Evolutionary conservation across 345 rosid genomes (phyloP).

Genomic region (Citrus sinensis): DNA sequence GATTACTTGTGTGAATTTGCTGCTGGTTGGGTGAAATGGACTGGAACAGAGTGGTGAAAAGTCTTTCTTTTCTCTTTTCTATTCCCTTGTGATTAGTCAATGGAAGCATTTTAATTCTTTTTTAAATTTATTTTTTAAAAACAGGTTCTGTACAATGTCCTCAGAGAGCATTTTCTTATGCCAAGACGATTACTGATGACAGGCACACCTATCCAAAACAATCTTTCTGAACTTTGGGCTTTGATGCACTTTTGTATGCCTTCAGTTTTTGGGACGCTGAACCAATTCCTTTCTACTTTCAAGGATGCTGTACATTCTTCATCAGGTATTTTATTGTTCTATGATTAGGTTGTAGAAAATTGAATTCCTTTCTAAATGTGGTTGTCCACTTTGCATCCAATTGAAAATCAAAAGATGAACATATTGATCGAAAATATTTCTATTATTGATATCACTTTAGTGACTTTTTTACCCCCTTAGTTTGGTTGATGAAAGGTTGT

Average conservation of each 20-base stretch:
- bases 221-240: constrained; percentile 91
- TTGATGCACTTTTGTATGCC: constrained; percentile 95
- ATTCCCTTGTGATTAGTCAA: background rate
- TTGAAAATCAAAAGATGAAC: background rate
- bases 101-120: background rate
- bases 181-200: constrained; percentile 88
- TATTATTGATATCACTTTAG: background rate
- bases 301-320: constrained; percentile 55
- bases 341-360: background rate
- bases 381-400: background rate
- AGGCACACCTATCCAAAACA: constrained; percentile 89
- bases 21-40: background rate
- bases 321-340: constrained; percentile 41
- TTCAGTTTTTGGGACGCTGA: constrained; percentile 68
- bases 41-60: background rate
- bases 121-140: background rate
- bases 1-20: background rate
- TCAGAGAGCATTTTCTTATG: constrained; percentile 58
- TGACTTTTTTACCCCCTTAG: background rate
- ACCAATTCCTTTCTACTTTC: constrained; percentile 67
- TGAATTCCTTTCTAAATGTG: background rate
- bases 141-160: constrained; percentile 77
- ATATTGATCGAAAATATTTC: background rate
- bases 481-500: background rate
- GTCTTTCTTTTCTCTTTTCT: background rate